Evolutionary conservation across 1,139 yeast genomes (phyloP), one percentile per base, ranked within the genome.

Genomic region (Saccharomyces hybrid): DNA sequence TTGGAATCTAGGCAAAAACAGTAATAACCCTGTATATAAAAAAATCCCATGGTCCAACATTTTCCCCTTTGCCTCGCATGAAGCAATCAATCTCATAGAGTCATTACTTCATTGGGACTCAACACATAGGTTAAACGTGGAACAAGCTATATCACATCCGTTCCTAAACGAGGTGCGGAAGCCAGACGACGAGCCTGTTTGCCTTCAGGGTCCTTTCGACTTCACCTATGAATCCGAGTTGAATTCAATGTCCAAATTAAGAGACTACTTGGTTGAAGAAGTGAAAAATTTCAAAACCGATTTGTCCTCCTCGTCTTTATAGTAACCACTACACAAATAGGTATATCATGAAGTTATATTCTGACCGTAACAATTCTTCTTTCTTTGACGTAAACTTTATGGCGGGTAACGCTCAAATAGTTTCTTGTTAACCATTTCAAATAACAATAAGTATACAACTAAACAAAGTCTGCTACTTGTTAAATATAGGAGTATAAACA

Each of bases 51-150:
- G 88, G 84, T 56, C 62, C 2, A 67, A 68, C 0, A 61, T 84
- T 2, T 84, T 81, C 61, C 89, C 91, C 1, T 79, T 75, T 67
- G 88, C 89, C 1, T 74, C 80, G 5, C 55, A 53, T 0, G 66
- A 66, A 0, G 85, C 85, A 0, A 68, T 75, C 13, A 74, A 77
- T 51, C 69, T 86, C 51, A 64, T 85, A 23, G 75, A 73, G 8
- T 66, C 64, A n/a, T 67, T 86, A 51, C 59, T 86, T n/a, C 71
- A 75, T 55, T 86, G 93, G 93, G 84, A 83, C 57, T 73, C 80
- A 1, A 64, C 64, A 3, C 63, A 64, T 28, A 72, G 95, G 57
- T 68, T 73, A 23, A 73, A 72, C 0, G 82, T 81, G 6, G 75
- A 75, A 5, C 73, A 78, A 58, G 76, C 83, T 1, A 64, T 86